Evolutionary conservation across 83 land plant genomes (phyloP), one percentile per base, ranked within the genome.

Genomic region (Picea engelmannii): DNA sequence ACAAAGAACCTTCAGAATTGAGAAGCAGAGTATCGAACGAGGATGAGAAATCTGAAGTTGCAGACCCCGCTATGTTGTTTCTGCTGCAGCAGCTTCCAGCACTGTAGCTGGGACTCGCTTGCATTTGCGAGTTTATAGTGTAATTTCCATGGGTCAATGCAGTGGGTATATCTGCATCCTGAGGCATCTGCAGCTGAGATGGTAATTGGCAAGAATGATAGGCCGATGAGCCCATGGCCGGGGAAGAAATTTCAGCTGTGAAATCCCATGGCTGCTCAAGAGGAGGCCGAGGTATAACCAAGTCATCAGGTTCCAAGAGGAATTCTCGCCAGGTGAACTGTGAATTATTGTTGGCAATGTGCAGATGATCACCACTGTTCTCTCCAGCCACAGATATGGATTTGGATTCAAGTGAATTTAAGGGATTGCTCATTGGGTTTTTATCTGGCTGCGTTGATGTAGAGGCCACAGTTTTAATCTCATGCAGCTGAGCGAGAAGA

Each of bases 401-500:
- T 20, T 44, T 20, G 55, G 76, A 21, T 52, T 52, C 58, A 73
- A 21, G 4, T 73, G 16, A 73, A 73, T 52, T 52, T 52, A 73
- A 20, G n/a, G n/a, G n/a, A 13, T 42, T 20, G 76, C 24, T 44
- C 55, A 40, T 44, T 2, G 11, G n/a, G 17, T 13, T 73, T 8
- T n/a, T 38, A 9, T 73, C 24, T 21, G 52, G 49, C 23, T 38
- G 49, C n/a, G 52, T 21, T 7, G 55, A 71, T 38, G 76, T 16
- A 73, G 76, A 7, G 49, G 76, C 76, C 58, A 10, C 74, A 38
- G 44, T 38, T 42, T 13, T 73, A 44, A 73, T 73, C 47, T 21
- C 76, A 44, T 73, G n/a, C 76, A 73, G 21, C 47, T 73, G 76
- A 73, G 76, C 58, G 21, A 73, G 49, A 40, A 73, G 55, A 73